A percentile compares a stretch with the other conserved stretches of the same genome.
Evolutionary conservation across 441 rosid genomes (phyloP).

Genomic region (Eutrema salsugineum): DNA sequence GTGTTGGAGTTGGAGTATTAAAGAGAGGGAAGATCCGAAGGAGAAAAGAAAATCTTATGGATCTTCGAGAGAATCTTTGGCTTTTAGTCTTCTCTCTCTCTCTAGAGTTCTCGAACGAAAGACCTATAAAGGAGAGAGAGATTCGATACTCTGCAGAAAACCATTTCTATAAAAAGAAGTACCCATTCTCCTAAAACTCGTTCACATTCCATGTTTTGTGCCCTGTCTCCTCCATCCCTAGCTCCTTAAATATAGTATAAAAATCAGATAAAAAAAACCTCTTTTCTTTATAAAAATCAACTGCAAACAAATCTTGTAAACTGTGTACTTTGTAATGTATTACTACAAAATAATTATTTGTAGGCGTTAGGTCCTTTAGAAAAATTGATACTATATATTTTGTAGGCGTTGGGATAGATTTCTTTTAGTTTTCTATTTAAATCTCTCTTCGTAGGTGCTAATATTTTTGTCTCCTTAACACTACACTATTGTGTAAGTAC

Average conservation of each 20-base stretch:
- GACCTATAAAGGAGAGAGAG: constrained; percentile 17
- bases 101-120: background rate
- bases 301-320: background rate
- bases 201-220: constrained; percentile 30
- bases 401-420: background rate
- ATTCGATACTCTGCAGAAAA: constrained; percentile 22
- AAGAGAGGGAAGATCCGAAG: constrained; percentile 24
- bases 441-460: constrained; percentile 13
- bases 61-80: constrained; percentile 34
- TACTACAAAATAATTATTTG: too few species aligned
- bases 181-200: constrained; percentile 27
- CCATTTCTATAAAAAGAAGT: constrained; percentile 31
- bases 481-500: background rate
- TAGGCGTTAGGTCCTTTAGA: too few species aligned
- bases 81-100: constrained; percentile 11
- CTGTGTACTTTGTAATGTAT: background rate
- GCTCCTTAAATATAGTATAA: background rate
- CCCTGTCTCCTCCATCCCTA: constrained; percentile 27
- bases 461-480: background rate
- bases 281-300: background rate
- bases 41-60: constrained; percentile 32
- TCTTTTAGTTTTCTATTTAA: background rate
- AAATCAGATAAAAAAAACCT: background rate
- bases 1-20: too few species aligned
- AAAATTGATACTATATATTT: too few species aligned